Evolutionary conservation across 768 basidiomycete species (phyloP).

Genomic region (Russula sp.): DNA sequence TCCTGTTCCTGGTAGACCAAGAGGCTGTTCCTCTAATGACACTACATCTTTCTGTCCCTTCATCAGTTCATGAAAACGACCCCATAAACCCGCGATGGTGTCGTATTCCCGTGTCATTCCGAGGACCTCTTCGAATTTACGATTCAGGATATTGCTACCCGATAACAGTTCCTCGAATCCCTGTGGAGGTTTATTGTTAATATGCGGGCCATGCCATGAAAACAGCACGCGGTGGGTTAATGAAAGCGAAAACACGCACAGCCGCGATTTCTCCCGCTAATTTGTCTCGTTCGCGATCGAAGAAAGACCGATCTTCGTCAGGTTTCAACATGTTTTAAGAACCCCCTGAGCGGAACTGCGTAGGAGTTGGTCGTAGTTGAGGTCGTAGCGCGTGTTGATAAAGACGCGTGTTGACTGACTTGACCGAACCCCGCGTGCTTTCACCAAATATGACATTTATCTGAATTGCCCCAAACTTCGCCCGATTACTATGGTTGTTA

Average conservation of each 20-base stretch:
- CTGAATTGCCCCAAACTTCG: neutral
- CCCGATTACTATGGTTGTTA: constrained; percentile 6
- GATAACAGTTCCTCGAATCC: constrained; percentile 85
- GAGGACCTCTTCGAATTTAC: constrained; percentile 86
- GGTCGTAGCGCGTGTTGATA: neutral
- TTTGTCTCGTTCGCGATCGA: constrained; percentile 72
- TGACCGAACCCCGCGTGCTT: neutral
- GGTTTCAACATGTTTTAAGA: constrained; percentile 9
- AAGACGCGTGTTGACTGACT: neutral
- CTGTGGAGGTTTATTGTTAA: constrained; percentile 31
- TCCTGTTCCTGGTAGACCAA: constrained; percentile 63
- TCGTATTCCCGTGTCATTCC: constrained; percentile 92
- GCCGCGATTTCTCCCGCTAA: constrained; percentile 67
- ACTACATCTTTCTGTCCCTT: constrained; percentile 30
- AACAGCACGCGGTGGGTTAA: neutral
- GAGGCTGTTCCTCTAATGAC: constrained; percentile 25
- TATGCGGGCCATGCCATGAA: neutral
- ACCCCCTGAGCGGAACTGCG: neutral
- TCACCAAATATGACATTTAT: neutral
- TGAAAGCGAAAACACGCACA: constrained; percentile 34
- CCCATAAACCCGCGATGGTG: constrained; percentile 81
- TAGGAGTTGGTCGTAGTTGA: neutral
- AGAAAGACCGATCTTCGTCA: constrained; percentile 46
- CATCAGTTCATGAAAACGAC: constrained; percentile 75
- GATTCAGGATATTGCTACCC: constrained; percentile 77